These are phyloP conservation scores for Penicillium angulare DNA, from an alignment of 495 filamentous ascomycete species.

Conservation along the genomic window DNA sequence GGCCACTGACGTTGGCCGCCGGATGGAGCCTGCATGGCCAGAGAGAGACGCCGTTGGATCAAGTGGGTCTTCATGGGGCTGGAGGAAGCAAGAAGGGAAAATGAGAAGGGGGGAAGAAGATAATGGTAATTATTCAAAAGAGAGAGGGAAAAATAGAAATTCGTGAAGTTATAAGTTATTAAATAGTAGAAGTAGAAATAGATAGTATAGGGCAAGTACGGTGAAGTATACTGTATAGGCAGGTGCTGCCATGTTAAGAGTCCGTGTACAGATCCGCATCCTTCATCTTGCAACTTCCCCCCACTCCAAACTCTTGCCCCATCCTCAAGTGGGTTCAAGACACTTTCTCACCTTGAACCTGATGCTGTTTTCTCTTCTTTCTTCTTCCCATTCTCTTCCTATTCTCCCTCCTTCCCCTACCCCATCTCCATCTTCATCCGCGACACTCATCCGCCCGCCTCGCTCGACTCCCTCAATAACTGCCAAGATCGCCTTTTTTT, in stretches of 20 bases:
- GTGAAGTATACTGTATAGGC: not conserved
- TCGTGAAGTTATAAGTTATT: not conserved
- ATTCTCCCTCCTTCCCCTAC: not conserved
- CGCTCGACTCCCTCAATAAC: slow-evolving; percentile 14
- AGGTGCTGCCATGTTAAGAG: not conserved
- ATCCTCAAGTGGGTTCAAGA: not conserved
- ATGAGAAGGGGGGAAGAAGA: not conserved
- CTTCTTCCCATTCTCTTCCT: not conserved
- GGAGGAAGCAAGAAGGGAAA: not conserved
- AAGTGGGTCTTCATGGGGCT: slow-evolving; percentile 23
- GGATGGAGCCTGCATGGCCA: slow-evolving; percentile 16
- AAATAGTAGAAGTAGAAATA: not conserved
- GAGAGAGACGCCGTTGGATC: slow-evolving; percentile 28
- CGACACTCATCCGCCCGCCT: no score
- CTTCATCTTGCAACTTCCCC: not conserved
- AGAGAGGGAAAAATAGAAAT: not conserved
- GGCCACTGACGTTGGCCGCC: slow-evolving; percentile 15
- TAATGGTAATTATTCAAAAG: not conserved
- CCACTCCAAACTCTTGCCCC: not conserved
- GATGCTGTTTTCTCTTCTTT: not conserved
- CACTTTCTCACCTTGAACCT: not conserved
- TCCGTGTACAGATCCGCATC: not conserved
- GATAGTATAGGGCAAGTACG: not conserved
- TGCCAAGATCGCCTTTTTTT: slow-evolving; percentile 27
- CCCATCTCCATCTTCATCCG: no score